These are phyloP conservation scores for Taiwanofungus camphoratus DNA, from an alignment of 1,284 basidiomycete species.

Conservation along the genomic window DNA sequence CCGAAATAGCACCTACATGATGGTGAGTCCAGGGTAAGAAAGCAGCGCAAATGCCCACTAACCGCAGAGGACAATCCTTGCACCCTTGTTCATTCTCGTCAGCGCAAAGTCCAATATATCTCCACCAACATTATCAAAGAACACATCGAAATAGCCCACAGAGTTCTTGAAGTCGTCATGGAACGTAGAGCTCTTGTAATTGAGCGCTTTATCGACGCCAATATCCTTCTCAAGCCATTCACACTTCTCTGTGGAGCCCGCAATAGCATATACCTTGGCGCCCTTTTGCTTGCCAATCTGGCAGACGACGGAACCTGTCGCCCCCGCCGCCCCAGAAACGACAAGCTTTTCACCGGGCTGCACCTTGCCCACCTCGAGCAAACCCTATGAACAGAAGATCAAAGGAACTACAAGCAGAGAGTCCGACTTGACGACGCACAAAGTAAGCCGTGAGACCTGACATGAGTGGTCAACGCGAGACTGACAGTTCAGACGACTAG, in stretches of 20 bases:
- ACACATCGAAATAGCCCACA: constrained; percentile 70
- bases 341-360: constrained; percentile 81
- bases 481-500: not conserved
- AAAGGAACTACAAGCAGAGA: not conserved
- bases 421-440: constrained; percentile 35
- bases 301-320: constrained; percentile 70
- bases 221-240: constrained; percentile 76
- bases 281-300: constrained; percentile 75
- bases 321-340: constrained; percentile 87
- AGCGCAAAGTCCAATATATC: constrained; percentile 77
- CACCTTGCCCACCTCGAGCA: constrained; percentile 72
- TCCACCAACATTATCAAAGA: constrained; percentile 87
- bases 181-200: constrained; percentile 84
- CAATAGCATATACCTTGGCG: constrained; percentile 82
- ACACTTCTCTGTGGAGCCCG: constrained; percentile 76
- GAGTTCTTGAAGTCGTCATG: constrained; percentile 53
- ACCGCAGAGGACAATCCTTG: constrained; percentile 77
- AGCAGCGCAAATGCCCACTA: constrained; percentile 21
- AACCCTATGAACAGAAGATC: constrained; percentile 46
- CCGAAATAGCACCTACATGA: constrained; percentile 69
- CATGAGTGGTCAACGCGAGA: not conserved
- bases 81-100: constrained; percentile 67
- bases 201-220: constrained; percentile 77
- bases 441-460: constrained; percentile 81
- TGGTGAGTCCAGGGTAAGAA: not conserved